Evolutionary conservation across 352 stramenopile genomes (phyloP), one percentile per base, ranked within the genome.

Genomic region (Globisporangium spiculum): DNA sequence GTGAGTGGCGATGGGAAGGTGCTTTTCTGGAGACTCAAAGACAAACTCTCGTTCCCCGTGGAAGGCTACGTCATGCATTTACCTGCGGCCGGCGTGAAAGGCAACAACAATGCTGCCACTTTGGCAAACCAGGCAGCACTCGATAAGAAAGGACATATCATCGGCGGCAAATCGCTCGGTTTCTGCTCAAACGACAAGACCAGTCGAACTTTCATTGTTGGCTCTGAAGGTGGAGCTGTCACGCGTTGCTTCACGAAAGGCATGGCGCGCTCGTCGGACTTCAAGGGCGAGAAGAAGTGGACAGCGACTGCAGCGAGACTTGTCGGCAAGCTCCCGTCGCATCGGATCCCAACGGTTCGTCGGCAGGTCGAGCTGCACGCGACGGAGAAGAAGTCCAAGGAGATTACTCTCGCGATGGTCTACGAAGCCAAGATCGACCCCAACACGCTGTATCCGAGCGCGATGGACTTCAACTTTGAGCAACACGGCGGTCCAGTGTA

Each of bases 1-100:
- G 84, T 94, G 16, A 92, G 84, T 50, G 83, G 87, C 2, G 90
- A 97, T 55, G 90, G 90, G 36, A 95, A 94, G 67, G 80, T 95
- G 26, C 78, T 97, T 30, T 91, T 94, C 64, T 97, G 90, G 90
- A 75, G 81, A 36, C 73, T 96, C 27, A 91, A 93, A 65, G 90
- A 97, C 75, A 94, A 94, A 57, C 84, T 97, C 53, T 67, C 81
- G 50, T 92, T 83, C 65, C 90, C 90, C 0, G 81, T 94, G n/a
- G 88, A 96, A 67, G 90, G 90, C 9, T 95, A 94, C 68, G 75
- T 89, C n/a, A 81, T 96, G 67, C 80, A 89, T 38, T 38, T 88
- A 8, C 73, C 79, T 22, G 65, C 69, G 53, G 44, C 44, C 18
- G 36, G 24, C 10, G 27, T 22, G 48, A 36, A 24, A 10, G 52